Evolutionary conservation across 768 basidiomycete species (phyloP).

Genomic region (Gelatoporia subvermispora): DNA sequence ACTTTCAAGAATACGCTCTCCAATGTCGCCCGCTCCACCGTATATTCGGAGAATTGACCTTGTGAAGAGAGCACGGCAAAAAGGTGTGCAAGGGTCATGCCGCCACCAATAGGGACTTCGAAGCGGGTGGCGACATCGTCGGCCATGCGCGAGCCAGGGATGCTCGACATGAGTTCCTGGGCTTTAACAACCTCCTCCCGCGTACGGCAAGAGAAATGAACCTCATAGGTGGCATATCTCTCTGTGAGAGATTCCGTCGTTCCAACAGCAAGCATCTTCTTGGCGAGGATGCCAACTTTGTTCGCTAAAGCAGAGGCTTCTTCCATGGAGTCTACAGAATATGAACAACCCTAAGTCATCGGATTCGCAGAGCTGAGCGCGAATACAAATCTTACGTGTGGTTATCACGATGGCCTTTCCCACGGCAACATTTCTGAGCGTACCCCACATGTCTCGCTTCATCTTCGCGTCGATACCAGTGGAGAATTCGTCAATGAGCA

Average conservation of each 20-base stretch:
- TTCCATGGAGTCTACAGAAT: slow-evolving; percentile 67
- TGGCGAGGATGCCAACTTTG: slow-evolving; percentile 73
- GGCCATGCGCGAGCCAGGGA: slow-evolving; percentile 59
- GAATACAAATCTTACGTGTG: slow-evolving; percentile 60
- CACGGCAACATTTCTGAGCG: slow-evolving; percentile 55
- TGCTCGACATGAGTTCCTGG: slow-evolving; percentile 53
- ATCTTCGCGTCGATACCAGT: slow-evolving; percentile 81
- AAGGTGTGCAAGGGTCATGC: slow-evolving; percentile 50
- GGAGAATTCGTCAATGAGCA: slow-evolving; percentile 81
- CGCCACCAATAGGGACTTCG: slow-evolving; percentile 53
- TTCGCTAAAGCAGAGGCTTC: slow-evolving; percentile 75
- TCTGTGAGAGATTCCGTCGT: slow-evolving; percentile 57
- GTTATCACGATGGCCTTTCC: slow-evolving; percentile 73
- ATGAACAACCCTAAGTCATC: too few relatives aligned
- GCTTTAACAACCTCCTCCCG: slow-evolving; percentile 56
- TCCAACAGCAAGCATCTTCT: slow-evolving; percentile 65
- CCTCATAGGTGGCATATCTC: slow-evolving; percentile 71
- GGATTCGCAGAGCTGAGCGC: too few relatives aligned
- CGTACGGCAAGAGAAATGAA: slow-evolving; percentile 66
- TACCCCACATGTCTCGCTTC: slow-evolving; percentile 82
- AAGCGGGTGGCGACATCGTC: slow-evolving; percentile 76
- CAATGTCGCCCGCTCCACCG: slow-evolving; percentile 63
- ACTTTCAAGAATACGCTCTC: slow-evolving; percentile 74
- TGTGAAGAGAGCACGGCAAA: slow-evolving; percentile 51
- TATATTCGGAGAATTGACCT: slow-evolving; percentile 59